phyloP scores from a whole-genome alignment of 331 rosid genomes.

The Ulmus americana region DNA sequence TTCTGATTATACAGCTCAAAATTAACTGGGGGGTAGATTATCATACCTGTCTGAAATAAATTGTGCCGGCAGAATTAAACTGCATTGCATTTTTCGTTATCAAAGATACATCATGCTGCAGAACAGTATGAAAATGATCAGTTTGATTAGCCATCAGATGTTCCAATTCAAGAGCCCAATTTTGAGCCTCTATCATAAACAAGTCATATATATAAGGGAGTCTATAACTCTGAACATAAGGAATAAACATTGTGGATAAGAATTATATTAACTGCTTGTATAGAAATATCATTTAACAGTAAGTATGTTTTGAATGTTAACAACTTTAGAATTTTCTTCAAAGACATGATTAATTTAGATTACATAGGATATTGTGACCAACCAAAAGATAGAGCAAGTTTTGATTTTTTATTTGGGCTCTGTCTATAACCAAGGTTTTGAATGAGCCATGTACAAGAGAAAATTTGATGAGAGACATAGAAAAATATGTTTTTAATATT shows the following conservation, averaged over 20 bases:
- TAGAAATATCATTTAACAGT: background rate
- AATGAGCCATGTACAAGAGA: background rate
- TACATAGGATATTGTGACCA: background rate
- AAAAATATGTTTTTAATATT: background rate
- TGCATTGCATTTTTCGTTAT: slow-evolving; percentile 64
- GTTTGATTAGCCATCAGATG: slow-evolving; percentile 23
- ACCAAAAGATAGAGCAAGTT: background rate
- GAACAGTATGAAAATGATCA: slow-evolving; percentile 18
- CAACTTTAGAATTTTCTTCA: background rate
- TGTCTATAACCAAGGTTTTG: background rate
- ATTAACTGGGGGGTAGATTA: background rate
- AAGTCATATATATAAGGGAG: background rate
- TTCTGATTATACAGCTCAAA: background rate
- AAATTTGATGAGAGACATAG: background rate
- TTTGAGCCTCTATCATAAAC: background rate
- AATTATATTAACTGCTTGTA: background rate
- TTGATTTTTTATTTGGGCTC: background rate
- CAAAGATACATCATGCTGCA: slow-evolving; percentile 55
- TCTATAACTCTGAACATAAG: background rate
- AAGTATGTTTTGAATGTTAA: background rate
- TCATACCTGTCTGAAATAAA: slow-evolving; percentile 66
- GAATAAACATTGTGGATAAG: background rate
- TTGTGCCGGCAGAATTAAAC: slow-evolving; percentile 55
- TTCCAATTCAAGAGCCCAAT: background rate
- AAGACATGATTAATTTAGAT: background rate